Evolutionary conservation across 129 eudicot species (phyloP), one percentile per base, ranked within the genome.

Genomic region (Tagetes patula): DNA sequence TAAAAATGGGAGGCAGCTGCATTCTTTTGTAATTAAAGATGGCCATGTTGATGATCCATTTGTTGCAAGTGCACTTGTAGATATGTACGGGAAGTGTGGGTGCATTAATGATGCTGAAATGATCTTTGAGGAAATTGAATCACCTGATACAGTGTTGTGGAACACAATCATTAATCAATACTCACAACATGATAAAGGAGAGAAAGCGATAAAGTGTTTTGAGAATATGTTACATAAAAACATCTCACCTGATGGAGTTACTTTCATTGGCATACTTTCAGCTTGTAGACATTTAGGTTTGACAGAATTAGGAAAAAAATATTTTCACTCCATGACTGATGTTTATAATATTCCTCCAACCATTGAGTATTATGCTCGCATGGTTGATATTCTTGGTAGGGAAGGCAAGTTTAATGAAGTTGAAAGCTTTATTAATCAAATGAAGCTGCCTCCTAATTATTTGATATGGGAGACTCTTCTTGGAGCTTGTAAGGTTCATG

Each of bases 41-140:
- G 85, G 85, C 6, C 56, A 73, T 60, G 37, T 73, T 33, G 62
- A 68, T 50, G 85, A 82, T 69, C 52, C 79, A 12, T 82, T 67
- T 82, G 82, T 82, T 64, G 79, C 73, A 42, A 72, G 85, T 41
- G 82, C 82, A 68, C 79, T 82, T 77, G 76, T 77, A 12, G 85
- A 82, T 64, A 82, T 82, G 82, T 82, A 82, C 2, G 85, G 85
- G 6, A 82, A 82, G 67, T 82, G 85, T 73, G 85, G 85, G n/a
- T 67, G 63, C 76, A 82, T 82, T 73, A 75, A 77, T 55, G 82
- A 77, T 67, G 82, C 85, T 9, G 82, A 77, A 61, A 77, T 62
- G 52, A 77, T 77, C 13, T 82, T 77, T 65, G 33, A 72, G 49
- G 72, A 33, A 45, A 39, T 53, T 20, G 82, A 73, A 62, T 77